Conservation (phyloP, 2,329 filamentous ascomycete genomes). For the Plenodomus lindquistii region DNA sequence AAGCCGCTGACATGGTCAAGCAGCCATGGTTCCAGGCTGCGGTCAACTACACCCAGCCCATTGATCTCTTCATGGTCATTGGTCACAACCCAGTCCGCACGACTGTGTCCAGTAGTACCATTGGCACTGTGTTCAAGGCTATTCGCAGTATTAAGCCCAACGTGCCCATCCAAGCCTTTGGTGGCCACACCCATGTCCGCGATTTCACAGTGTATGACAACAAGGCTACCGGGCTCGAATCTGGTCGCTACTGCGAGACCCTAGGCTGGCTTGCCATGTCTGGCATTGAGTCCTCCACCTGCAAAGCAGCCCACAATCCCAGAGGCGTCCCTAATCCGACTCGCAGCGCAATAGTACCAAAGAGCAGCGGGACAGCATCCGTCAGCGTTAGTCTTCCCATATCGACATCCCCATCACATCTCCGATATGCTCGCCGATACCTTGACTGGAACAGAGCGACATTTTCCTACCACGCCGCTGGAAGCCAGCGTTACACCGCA, state of each 20-base stretch:
- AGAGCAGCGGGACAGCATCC: constrained; percentile 31
- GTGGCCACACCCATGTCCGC: constrained; percentile 67
- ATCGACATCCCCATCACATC: constrained; percentile 37
- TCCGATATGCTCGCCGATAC: constrained; percentile 63
- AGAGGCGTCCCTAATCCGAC: constrained; percentile 51
- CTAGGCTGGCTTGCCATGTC: constrained; percentile 68
- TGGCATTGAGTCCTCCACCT: constrained; percentile 57
- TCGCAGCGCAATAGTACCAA: constrained; percentile 34
- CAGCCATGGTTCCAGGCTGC: constrained; percentile 65
- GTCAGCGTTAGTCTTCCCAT: constrained; percentile 38
- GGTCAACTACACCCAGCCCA: constrained; percentile 57
- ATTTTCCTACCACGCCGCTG: constrained; percentile 65
- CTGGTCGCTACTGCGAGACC: constrained; percentile 69
- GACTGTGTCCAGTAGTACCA: constrained; percentile 49
- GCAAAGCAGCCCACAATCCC: constrained; percentile 46
- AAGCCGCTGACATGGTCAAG: constrained; percentile 55
- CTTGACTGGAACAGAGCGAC: constrained; percentile 71
- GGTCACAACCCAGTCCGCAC: constrained; percentile 65
- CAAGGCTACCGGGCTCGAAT: constrained; percentile 63
- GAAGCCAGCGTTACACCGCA: constrained; percentile 47
- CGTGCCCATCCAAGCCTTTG: constrained; percentile 67
- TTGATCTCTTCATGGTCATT: constrained; percentile 66
- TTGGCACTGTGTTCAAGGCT: constrained; percentile 58
- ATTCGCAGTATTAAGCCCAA: constrained; percentile 61
- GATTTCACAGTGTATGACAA: constrained; percentile 68